These are phyloP conservation scores for Kwoniella dendrophila DNA, from an alignment of 768 basidiomycete species.

Conservation along the genomic window DNA sequence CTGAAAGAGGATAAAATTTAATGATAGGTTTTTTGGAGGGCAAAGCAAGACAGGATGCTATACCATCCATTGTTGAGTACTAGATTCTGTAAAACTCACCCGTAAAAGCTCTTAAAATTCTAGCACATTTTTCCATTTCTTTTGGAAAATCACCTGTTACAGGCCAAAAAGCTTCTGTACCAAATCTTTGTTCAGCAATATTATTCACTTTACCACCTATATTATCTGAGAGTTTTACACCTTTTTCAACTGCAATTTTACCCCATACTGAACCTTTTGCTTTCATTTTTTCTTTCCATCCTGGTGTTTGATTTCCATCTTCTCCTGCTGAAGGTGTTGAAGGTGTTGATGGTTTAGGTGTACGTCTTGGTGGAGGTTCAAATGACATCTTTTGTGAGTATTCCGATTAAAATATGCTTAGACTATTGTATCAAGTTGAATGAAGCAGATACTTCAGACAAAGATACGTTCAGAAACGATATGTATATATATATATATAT, in stretches of 20 bases:
- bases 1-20: no score
- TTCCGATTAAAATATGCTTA: no score
- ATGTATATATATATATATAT: no score
- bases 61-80: no score
- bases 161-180: constrained; percentile 55
- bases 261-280: constrained; percentile 41
- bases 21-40: no score
- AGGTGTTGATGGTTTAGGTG: constrained; percentile 7
- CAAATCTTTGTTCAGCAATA: constrained; percentile 52
- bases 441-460: no score
- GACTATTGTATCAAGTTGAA: no score
- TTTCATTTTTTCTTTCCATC: constrained; percentile 44
- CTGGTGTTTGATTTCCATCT: background rate
- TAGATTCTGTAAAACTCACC: no score
- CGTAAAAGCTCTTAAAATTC: constrained; percentile 54
- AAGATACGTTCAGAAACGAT: no score
- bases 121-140: constrained; percentile 55
- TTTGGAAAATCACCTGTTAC: constrained; percentile 52
- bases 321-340: constrained; percentile 1
- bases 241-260: constrained; percentile 49
- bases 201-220: constrained; percentile 50
- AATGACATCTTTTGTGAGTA: constrained; percentile 12
- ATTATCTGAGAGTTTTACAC: constrained; percentile 43
- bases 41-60: no score
- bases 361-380: constrained; percentile 24